Conservation (phyloP, 2,329 filamentous ascomycete genomes). For the Sarocladium oryzae region DNA sequence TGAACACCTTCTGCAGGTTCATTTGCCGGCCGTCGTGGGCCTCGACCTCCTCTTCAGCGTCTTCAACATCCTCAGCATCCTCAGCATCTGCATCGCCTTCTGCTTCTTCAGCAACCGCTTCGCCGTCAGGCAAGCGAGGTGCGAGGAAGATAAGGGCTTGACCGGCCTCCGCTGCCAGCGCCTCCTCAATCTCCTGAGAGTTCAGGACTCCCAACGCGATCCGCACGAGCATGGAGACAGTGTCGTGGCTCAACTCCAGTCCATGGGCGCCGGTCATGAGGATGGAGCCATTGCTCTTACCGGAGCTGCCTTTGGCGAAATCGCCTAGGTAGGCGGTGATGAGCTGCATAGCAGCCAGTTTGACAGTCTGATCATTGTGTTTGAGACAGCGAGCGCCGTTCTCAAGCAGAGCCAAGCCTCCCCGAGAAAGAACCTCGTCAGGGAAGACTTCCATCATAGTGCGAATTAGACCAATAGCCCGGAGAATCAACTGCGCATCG, state of each 20-base stretch:
- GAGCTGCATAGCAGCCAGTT: constrained; percentile 68
- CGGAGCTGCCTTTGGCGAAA: constrained; percentile 55
- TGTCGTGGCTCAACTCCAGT: constrained; percentile 56
- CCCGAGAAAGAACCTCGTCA: constrained; percentile 51
- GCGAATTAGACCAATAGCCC: constrained; percentile 61
- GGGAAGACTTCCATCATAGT: constrained; percentile 64
- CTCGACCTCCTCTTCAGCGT: constrained; percentile 25
- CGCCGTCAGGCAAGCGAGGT: constrained; percentile 38
- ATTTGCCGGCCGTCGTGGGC: constrained; percentile 33
- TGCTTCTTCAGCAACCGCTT: constrained; percentile 34
- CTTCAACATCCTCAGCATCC: constrained; percentile 28
- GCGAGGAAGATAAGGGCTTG: constrained; percentile 81
- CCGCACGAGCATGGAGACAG: constrained; percentile 54
- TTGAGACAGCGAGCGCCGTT: constrained; percentile 62
- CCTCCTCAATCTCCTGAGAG: constrained; percentile 59
- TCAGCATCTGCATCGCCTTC: constrained; percentile 36
- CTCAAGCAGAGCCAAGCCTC: constrained; percentile 62
- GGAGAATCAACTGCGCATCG: constrained; percentile 69
- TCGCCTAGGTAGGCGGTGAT: constrained; percentile 74
- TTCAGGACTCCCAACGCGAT: constrained; percentile 49
- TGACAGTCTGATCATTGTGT: constrained; percentile 67
- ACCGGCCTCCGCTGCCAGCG: constrained; percentile 70
- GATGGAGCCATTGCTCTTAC: constrained; percentile 15
- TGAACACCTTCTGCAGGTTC: constrained; percentile 67
- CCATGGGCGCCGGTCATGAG: constrained; percentile 56